Evolutionary conservation across 805 yeast genomes (phyloP), one percentile per base, ranked within the genome.

Genomic region (Dipodascus geniculatus): DNA sequence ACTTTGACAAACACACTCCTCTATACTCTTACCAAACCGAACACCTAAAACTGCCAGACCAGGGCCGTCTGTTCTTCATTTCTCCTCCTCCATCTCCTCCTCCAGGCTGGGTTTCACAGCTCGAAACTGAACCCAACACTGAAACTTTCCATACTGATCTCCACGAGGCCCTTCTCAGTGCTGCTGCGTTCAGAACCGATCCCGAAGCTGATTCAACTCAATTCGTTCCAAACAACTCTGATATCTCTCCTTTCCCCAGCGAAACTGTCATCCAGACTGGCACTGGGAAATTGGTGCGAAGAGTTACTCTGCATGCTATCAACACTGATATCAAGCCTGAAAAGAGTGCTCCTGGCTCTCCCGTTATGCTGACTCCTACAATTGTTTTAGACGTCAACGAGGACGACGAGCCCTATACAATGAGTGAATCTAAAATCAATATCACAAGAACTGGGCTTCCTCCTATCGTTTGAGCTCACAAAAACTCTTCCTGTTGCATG

Each of bases 31-130:
- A 19, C 4, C 52, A 28, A 35, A 8, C 44, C 17, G n/a, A 44
- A 9, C 38, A 52, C 22, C 53, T 62, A 4, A 56, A 58, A 51
- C 63, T 61, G 9, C 65, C 65, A 3, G 63, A 60, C 49, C 52
- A 56, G 9, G 65, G 64, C 23, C 50, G 54, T 48, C 58, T 61
- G 48, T 61, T 62, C 57, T 54, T 62, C 42, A 59, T 62, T 23
- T 59, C 63, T 6, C 65, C 65, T 3, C 65, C 65, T 14, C 63
- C 65, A 2, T 55, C 60, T 14, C 65, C 65, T 1, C 65, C 64
- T 1, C 58, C 54, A 2, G 63, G 61, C 35, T 62, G 65, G 65
- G 60, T 52, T 24, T 53, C 61, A 8, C 16, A 51, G 48, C 38
- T 42, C 9, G 65, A 62, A 51, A 57, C 49, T 16, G 59, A 52